A percentile compares a stretch with the other conserved stretches of the same genome.
Conservation (phyloP, 768 basidiomycete species). For the Chalciporus chontae region DNA sequence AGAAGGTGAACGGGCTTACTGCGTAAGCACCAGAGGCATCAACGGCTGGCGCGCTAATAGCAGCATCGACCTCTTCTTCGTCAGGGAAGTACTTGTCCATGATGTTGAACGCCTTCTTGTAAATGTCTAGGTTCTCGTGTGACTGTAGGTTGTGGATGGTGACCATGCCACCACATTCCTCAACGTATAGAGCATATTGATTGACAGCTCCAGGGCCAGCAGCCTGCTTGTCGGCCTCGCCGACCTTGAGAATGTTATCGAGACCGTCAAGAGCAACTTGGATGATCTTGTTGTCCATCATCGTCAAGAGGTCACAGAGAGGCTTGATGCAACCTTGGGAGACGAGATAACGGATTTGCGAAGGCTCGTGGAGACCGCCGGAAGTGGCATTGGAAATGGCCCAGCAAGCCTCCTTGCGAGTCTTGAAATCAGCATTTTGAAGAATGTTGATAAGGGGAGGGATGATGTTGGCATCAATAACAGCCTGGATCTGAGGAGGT, state of each 20-base stretch:
- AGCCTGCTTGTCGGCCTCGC: slow-evolving; percentile 88
- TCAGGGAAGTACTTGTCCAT: slow-evolving; percentile 99
- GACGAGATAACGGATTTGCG: slow-evolving; percentile 97
- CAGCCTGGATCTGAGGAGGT: slow-evolving; percentile 93
- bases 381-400: slow-evolving; percentile 99
- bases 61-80: slow-evolving; percentile 90
- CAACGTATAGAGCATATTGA: slow-evolving; percentile 90
- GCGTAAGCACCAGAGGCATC: slow-evolving; percentile 73
- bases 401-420: slow-evolving; percentile 99
- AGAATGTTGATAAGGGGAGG: slow-evolving; percentile 99
- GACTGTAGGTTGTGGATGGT: slow-evolving; percentile 99
- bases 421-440: slow-evolving; percentile 97
- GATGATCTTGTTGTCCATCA: slow-evolving; percentile 99
- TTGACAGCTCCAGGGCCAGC: slow-evolving; percentile 81
- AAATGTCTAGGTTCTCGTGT: slow-evolving; percentile 99
- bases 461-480: slow-evolving; percentile 97
- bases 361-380: slow-evolving; percentile 92
- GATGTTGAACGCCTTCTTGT: slow-evolving; percentile 99
- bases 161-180: slow-evolving; percentile 98
- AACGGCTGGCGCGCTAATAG: slow-evolving; percentile 70
- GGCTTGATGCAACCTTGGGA: slow-evolving; percentile 98
- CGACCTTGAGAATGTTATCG: slow-evolving; percentile 97
- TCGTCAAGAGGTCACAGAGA: slow-evolving; percentile 90
- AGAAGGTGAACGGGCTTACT: slow-evolving; percentile 39
- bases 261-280: slow-evolving; percentile 97